Evolutionary conservation across 2,329 filamentous ascomycete species (phyloP).

Genomic region (Uncinocarpus reesii): DNA sequence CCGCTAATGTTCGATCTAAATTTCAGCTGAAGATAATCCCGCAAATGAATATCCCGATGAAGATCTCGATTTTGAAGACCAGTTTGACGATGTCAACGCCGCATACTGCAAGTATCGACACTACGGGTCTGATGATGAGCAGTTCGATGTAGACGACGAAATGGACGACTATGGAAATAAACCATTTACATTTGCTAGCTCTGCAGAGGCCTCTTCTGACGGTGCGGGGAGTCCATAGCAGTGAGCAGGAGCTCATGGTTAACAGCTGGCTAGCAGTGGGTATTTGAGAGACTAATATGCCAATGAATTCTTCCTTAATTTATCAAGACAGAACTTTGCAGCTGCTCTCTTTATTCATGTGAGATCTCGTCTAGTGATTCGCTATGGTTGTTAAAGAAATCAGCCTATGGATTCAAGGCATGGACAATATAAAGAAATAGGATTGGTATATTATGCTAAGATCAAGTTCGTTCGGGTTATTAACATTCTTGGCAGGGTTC

Average conservation of each 20-base stretch:
- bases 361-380: no score
- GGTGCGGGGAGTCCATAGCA: neutral
- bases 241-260: neutral
- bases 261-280: neutral
- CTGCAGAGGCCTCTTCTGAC: constrained; percentile 1
- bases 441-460: no score
- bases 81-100: constrained; percentile 33
- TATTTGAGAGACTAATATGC: no score
- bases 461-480: no score
- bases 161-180: constrained; percentile 19
- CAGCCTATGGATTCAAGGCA: no score
- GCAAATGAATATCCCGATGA: constrained; percentile 44
- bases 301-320: no score
- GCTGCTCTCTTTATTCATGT: no score
- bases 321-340: no score
- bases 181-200: neutral
- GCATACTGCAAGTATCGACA: constrained; percentile 33
- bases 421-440: no score
- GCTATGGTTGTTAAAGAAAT: no score
- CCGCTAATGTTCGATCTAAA: neutral
- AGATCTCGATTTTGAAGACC: constrained; percentile 40
- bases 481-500: no score
- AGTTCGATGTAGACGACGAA: constrained; percentile 32
- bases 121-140: constrained; percentile 37
- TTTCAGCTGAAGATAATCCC: constrained; percentile 40